Base-by-base conservation (phyloP, 495 filamentous ascomycete genomes). In the Elasticomyces elasticus region DNA sequence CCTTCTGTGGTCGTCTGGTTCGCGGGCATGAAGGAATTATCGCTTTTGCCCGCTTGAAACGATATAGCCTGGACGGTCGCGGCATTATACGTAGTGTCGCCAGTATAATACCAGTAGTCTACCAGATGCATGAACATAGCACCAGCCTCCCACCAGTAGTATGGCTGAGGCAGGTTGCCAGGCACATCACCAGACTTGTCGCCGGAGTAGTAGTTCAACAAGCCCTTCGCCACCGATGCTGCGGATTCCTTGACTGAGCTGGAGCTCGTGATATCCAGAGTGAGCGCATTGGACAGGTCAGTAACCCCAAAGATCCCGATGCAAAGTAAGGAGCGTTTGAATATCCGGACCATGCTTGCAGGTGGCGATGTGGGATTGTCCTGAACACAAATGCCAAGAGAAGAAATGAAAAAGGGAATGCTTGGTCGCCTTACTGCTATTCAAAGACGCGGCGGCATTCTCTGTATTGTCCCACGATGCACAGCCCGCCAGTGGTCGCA, bases 71-170 rank as follows among this genome's bases (percentile, higher is more conserved):
- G 69, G 17, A 62, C 68, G 15, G 72, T 69, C 41, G 69, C 70
- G 1, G 63, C 64, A 55, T 77, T 76, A 65, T 79, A 79, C 17
- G 67, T 70, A 5, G 60, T 58, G 58, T 81, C 79, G 44, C 72
- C 75, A 12, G 75, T 79, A 63, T 71, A 79, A 42, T 75, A 72
- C 71, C 71, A 78, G 66, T 78, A 80, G 47, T 75, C 68, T 2
- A 78, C 61, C 44, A 79, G 58, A 9, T 68, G 62, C 33, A 73
- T 64, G 52, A 76, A 79, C 43, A 79, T 72, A 51, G 68, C 70
- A 4, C 73, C 74, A 35, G 65, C 69, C 56, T 76, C 67, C 68
- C 74, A 77, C 69, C 69, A 71, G 65, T 69, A 72, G 60, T 72
- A 72, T 24, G 67, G 66, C 11, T 55, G 41, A 1, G 65, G 65